Base-by-base conservation (phyloP, 2,329 filamentous ascomycete genomes). In the Chaetothyriales sp. region DNA sequence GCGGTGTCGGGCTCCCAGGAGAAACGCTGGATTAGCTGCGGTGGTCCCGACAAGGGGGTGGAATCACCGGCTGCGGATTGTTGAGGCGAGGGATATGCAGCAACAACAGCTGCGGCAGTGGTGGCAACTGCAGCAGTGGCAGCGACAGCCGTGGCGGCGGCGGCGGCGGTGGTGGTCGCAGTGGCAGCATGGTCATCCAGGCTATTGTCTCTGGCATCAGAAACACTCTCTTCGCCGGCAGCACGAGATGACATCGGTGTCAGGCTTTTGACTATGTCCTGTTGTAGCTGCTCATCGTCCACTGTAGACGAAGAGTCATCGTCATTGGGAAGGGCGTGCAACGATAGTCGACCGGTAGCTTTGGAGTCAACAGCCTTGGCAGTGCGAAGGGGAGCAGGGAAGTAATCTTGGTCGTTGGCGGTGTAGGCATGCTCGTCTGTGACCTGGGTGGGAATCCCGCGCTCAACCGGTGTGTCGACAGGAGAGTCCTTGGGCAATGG, bases 261-360 rank as follows among this genome's bases (percentile, higher is more conserved):
- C 47, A 73, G 57, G 3, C 70, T 71, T 45, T 65, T 66, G n/a
- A 72, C 70, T n/a, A 73, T 73, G 52, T 73, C 70, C 51, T 68
- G 65, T 44, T 69, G 62, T 43, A 73, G 54, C 32, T 68, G 65
- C 51, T 73, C 70, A 56, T 65, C 69, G 51, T 72, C 68, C 28
- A 65, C 61, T 47, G 69, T 65, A 39, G 64, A 59, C 2, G 68
- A 63, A 6, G 65, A 66, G 6, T 62, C 62, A 39, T 39, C 10
- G 15, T 39, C 10, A 22, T 67, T 63, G 7, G 64, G 65, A 1
- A 63, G 59, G 15, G 65, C 62, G 5, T 64, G 56, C 25, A 67
- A 64, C 5, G 63, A 59, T 25, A 67, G 64, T n/a, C 65, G 61
- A 18, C 49, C 22, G 5, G 49, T 49, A 6, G 47, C 48, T 18